Base-by-base conservation (phyloP, 2,329 filamentous ascomycete species). In the Fusarium poae region DNA sequence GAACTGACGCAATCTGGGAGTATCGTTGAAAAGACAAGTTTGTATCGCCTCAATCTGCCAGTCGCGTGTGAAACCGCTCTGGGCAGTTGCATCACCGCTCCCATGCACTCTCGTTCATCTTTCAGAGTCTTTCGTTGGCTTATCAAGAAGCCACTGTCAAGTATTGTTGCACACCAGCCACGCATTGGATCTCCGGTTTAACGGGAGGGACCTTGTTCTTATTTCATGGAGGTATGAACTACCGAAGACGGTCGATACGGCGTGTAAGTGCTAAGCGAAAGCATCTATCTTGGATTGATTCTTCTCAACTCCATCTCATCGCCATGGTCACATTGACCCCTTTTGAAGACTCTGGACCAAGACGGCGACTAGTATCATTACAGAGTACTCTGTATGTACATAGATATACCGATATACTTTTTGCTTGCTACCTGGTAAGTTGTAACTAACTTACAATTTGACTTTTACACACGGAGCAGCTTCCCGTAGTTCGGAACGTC, bases 231-330 rank as follows among this genome's bases (percentile, higher is more conserved):
- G 27, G 49, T 53, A 62, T 56, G 48, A 63, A 62, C 44, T 67
- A 52, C 56, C 57, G 52, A 59, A 63, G 60, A 50, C 39, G 29
- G 50, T 42, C 49, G 46, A 57, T 54, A 62, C 45, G 18, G 35
- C 30, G 29, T 46, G 54, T 35, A 45, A 66, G 52, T 46, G 57
- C 35, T 53, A 72, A 72, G 71, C 65, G 70, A 73, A 52, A 70
- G 67, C 54, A 71, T 42, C 11, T 25, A 25, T 49, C 15, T 29
- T 48, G 44, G 49, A 50, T 34, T 37, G 30, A 46, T 35, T 32
- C 21, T 35, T n/a, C 10, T 35, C 9, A 35, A 50, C 35, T 39
- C 34, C 12, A 59, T 70, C 43, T 52, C 35, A 72, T 49, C 51
- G 37, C 45, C 21, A 55, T 51, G 48, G 68, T 71, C 48, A 57